Percentiles rank a stretch among this genome's conserved stretches.
These are phyloP conservation scores for Eucommia ulmoides DNA, from an alignment of 257 asterid genomes.

Conservation along the genomic window DNA sequence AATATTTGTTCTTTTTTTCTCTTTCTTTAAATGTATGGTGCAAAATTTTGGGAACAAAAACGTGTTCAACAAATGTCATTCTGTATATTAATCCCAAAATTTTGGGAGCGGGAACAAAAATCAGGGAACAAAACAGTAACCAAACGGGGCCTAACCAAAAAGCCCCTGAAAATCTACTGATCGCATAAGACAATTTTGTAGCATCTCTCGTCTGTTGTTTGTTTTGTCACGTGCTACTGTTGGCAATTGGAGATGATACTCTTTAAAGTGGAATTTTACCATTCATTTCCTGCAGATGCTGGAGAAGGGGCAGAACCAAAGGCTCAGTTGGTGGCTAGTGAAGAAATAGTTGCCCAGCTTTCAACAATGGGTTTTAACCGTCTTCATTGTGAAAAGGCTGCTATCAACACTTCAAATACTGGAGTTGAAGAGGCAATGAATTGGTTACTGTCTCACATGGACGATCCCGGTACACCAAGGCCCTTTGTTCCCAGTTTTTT, in stretches of 20 bases:
- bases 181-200: no score
- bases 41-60: no score
- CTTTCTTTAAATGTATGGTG: no score
- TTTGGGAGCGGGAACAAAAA: no score
- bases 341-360: slow-evolving; percentile 70
- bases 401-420: slow-evolving; percentile 60
- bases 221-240: background rate
- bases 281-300: slow-evolving; percentile 27
- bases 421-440: slow-evolving; percentile 87
- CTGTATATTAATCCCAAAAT: no score
- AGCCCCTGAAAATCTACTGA: no score
- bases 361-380: slow-evolving; percentile 71
- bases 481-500: background rate
- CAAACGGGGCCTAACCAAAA: no score
- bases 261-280: slow-evolving; percentile 6
- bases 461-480: slow-evolving; percentile 55
- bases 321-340: slow-evolving; percentile 36
- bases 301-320: slow-evolving; percentile 23
- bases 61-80: no score
- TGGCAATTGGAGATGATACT: background rate
- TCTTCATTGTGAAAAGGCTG: slow-evolving; percentile 91
- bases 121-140: no score
- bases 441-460: slow-evolving; percentile 84
- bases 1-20: no score
- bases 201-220: background rate